These are phyloP conservation scores for Musa schizocarpa DNA, from an alignment of 176 grass and related monocot species.

Conservation along the genomic window DNA sequence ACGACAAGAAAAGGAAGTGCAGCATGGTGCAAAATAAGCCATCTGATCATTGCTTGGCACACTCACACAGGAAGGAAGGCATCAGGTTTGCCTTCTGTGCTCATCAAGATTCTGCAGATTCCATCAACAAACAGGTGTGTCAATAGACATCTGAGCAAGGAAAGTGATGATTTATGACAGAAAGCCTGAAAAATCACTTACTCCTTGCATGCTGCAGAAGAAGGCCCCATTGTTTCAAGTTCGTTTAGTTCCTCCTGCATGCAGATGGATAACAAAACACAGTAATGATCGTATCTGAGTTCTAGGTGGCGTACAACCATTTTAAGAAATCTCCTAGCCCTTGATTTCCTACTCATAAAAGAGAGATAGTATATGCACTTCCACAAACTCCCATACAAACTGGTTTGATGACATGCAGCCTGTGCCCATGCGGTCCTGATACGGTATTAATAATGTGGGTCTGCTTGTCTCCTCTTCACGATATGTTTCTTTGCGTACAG, in stretches of 20 bases:
- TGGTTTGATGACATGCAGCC: neutral
- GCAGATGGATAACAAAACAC: conserved; percentile 12
- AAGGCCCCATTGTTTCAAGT: conserved; percentile 67
- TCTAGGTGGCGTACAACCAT: neutral
- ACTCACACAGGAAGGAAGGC: conserved; percentile 85
- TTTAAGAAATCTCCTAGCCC: neutral
- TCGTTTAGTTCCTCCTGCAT: conserved; percentile 71
- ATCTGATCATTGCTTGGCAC: neutral
- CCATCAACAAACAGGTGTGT: conserved; percentile 7
- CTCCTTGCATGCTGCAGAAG: conserved; percentile 73
- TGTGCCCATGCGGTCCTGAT: no score
- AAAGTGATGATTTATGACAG: neutral
- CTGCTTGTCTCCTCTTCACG: neutral
- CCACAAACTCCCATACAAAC: neutral
- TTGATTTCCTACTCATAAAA: neutral
- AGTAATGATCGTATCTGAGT: neutral
- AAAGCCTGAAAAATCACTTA: conserved; percentile 41
- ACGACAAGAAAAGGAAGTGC: neutral
- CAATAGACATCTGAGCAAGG: conserved; percentile 4
- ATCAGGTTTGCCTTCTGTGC: conserved; percentile 77
- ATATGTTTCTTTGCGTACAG: neutral
- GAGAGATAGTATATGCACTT: neutral
- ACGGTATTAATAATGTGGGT: no score
- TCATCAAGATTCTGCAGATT: conserved; percentile 50
- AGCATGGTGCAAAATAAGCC: neutral